Percentiles rank a stretch among this genome's conserved stretches.
phyloP scores from a whole-genome alignment of 1,139 yeast species.

The Pneumocystis jirovecii region DNA sequence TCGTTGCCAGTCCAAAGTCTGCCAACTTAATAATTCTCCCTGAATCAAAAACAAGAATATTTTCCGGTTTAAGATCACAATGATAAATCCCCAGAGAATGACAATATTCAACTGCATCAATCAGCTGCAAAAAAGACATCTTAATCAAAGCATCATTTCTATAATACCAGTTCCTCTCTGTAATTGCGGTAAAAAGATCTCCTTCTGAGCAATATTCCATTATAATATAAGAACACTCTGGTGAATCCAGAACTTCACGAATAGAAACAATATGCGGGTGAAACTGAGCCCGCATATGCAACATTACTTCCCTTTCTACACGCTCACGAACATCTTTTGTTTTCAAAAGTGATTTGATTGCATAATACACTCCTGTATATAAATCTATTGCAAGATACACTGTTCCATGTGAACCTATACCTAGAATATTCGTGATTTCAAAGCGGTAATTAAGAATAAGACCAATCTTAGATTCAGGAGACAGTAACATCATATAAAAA shows the following conservation, averaged over 20 bases:
- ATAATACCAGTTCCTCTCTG: constrained; percentile 45
- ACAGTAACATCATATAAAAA: neutral
- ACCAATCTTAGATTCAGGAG: neutral
- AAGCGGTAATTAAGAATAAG: neutral
- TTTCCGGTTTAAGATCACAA: constrained; percentile 87
- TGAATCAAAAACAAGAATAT: constrained; percentile 50
- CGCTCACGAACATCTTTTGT: constrained; percentile 18
- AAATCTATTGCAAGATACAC: constrained; percentile 58
- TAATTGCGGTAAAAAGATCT: constrained; percentile 59
- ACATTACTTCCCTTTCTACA: constrained; percentile 41
- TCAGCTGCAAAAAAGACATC: constrained; percentile 56
- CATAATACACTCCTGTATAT: constrained; percentile 37
- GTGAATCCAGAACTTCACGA: constrained; percentile 43
- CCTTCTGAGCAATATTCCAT: constrained; percentile 78
- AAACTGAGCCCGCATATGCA: constrained; percentile 57
- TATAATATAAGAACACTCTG: constrained; percentile 41
- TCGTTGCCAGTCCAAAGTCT: constrained; percentile 76
- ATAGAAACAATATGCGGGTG: constrained; percentile 70
- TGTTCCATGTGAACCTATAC: constrained; percentile 80
- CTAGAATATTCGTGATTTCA: constrained; percentile 31
- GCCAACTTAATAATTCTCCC: constrained; percentile 52
- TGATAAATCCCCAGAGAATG: constrained; percentile 56
- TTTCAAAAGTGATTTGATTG: constrained; percentile 48
- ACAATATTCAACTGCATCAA: constrained; percentile 59
- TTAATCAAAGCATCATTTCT: constrained; percentile 44